phyloP scores from a whole-genome alignment of 2,329 filamentous ascomycete genomes.

The Calonectria multiphialidica region DNA sequence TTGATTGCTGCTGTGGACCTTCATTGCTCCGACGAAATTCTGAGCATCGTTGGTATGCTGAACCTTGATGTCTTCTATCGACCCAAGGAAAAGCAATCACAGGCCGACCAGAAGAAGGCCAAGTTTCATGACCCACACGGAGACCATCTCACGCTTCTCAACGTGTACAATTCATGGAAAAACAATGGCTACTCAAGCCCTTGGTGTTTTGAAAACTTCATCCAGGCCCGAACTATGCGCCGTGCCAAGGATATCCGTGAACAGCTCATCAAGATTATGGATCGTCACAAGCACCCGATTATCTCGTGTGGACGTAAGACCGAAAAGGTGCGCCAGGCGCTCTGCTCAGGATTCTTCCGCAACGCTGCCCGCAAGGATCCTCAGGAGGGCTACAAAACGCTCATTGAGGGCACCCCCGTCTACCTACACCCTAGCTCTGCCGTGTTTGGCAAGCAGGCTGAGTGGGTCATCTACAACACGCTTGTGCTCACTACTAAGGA shows the following conservation, averaged over 20 bases:
- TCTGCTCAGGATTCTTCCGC: slow-evolving; percentile 96
- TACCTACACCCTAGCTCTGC: slow-evolving; percentile 94
- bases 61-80: slow-evolving; percentile 92
- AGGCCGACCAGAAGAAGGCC: slow-evolving; percentile 96
- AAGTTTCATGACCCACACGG: slow-evolving; percentile 97
- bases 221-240: slow-evolving; percentile 90
- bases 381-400: slow-evolving; percentile 96
- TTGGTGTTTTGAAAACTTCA: slow-evolving; percentile 99
- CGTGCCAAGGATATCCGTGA: slow-evolving; percentile 93
- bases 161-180: slow-evolving; percentile 99
- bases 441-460: slow-evolving; percentile 93
- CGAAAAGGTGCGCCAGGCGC: slow-evolving; percentile 85
- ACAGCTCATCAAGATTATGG: slow-evolving; percentile 94
- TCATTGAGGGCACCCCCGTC: slow-evolving; percentile 94
- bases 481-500: slow-evolving; percentile 95
- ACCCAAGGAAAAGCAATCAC: slow-evolving; percentile 95
- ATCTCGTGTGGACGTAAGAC: slow-evolving; percentile 90
- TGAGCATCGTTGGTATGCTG: slow-evolving; percentile 95
- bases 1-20: slow-evolving; percentile 90
- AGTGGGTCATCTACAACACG: slow-evolving; percentile 95
- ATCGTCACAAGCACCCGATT: slow-evolving; percentile 86
- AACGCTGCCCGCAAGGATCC: slow-evolving; percentile 96
- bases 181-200: slow-evolving; percentile 82
- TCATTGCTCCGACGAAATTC: slow-evolving; percentile 91
- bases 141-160: slow-evolving; percentile 93